Evolutionary conservation across 179 eudicot species (phyloP), one percentile per base, ranked within the genome.

Genomic region (Silene coronaria): DNA sequence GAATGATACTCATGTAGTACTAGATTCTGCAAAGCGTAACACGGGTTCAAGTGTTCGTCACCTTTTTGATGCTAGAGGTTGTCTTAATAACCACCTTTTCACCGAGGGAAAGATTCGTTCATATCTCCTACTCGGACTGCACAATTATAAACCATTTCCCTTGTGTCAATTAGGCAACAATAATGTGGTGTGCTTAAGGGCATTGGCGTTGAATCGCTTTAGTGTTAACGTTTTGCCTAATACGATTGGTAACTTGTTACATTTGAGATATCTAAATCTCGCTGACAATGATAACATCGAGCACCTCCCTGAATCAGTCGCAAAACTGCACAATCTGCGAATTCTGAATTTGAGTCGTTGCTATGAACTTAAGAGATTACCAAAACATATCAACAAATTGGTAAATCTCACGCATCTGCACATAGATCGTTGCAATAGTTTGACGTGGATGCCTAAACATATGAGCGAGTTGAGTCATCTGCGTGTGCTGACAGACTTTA

Each of bases 191-290:
- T 58, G 70, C 55, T 62, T 83, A n/a, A 74, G 83, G 23, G 72
- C 62, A 8, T 61, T 83, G 32, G 67, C 60, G n/a, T 70, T 77
- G 19, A 17, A 38, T 0, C 0, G 14, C 16, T 21, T 57, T n/a
- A n/a, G n/a, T n/a, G n/a, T n/a, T n/a, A n/a, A 48, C n/a, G 21
- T 24, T 10, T 55, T 77, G 11, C 73, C 77, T 2, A 66, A 48
- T 62, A 30, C 75, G 3, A 26, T 82, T 4, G 82, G 68, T 14
- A 61, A 72, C 59, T 57, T 82, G 58, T 12, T 78, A 26, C 85
- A 67, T 55, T 76, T 67, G 23, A 71, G 85, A 38, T 75, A 67
- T 64, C 80, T 79, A 8, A 60, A 72, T 34, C 61, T 82, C 22
- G n/a, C n/a, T n/a, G n/a, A n/a, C n/a, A n/a, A n/a, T n/a, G n/a